Evolutionary conservation across 2,329 filamentous ascomycete genomes (phyloP).

Genomic region (Amauroascus verrucosus): DNA sequence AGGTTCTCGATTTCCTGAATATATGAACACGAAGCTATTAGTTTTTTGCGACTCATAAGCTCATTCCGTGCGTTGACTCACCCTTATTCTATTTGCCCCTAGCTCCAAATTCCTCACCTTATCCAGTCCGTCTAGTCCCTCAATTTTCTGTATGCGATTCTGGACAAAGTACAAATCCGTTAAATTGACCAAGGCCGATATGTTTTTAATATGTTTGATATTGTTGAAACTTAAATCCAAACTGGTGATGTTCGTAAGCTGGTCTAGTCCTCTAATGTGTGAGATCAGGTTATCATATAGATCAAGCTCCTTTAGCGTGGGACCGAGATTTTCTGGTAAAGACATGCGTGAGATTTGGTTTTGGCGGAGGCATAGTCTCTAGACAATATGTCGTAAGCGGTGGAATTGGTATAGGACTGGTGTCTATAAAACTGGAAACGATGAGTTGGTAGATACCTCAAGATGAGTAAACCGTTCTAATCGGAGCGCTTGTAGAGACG

Average conservation of each 20-base stretch:
- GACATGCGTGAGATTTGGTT: conserved; percentile 77
- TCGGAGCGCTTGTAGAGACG: conserved; percentile 64
- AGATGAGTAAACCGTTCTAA: conserved; percentile 74
- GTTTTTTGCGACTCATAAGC: not conserved
- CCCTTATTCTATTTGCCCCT: conserved; percentile 78
- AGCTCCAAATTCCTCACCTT: conserved; percentile 77
- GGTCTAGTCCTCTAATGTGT: conserved; percentile 74
- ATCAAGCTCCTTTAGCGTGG: conserved; percentile 71
- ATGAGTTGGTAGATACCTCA: conserved; percentile 35
- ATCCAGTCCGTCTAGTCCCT: conserved; percentile 64
- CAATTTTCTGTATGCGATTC: conserved; percentile 84
- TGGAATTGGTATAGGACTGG: conserved; percentile 8
- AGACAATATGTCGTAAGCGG: conserved; percentile 8
- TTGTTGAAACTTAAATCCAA: conserved; percentile 98
- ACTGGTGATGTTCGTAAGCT: conserved; percentile 61
- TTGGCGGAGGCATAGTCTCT: conserved; percentile 79
- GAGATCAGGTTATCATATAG: conserved; percentile 93
- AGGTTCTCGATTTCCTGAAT: conserved; percentile 67
- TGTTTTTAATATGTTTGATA: conserved; percentile 93
- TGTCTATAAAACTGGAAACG: not conserved
- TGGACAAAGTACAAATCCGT: conserved; percentile 85
- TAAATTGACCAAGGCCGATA: conserved; percentile 65
- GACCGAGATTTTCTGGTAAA: conserved; percentile 55
- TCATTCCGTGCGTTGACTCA: conserved; percentile 22
- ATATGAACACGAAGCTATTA: conserved; percentile 6